Base-by-base conservation (phyloP, 768 basidiomycete species). In the Agaricus sinodeliciosus region DNA sequence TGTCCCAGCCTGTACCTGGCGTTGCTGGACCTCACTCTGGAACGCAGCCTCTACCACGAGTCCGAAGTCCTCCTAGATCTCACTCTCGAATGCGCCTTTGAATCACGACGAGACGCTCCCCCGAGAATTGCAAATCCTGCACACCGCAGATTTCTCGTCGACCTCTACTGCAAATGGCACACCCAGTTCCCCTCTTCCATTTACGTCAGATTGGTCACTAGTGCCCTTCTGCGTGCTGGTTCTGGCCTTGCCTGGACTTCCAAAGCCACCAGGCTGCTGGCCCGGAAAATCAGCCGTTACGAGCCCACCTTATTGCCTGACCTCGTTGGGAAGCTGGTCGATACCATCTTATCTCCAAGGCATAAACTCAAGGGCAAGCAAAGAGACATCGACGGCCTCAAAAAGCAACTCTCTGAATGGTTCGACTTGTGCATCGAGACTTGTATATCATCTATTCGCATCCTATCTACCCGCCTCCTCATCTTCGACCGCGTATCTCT, bases 11-110 rank as follows among this genome's bases (percentile, higher is more conserved):
- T 85, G 11, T 60, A 80, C 26, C 69, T 64, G 43, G 62, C 69
- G 31, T 69, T 85, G 1, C 69, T 84, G 0, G 75, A 81, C n/a
- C 62, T 78, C n/a, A 70, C 74, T 35, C 61, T 81, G 9, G 59
- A 69, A n/a, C 69, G 73, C 54, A 60, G 67, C 26, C 68, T 84
- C 4, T 49, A 63, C 4, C 58, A 66, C 11, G 76, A 83, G 60
- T 73, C 79, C 19, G 62, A 65, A 9, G 62, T 55, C 15, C 63
- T 82, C 35, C 70, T 84, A 34, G 64, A 64, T 45, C 55, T 60
- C 9, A 58, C 80, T 40, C 67, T 85, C 34, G 61, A 59, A 3
- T 60, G 71, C 36, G 68, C 78, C 22, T 60, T 77, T 26, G 49
- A 45, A 12, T 52, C 57, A 2, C 65, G 69, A 2, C 67, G 65